Evolutionary conservation across 192 early-diverging fungal genomes (phyloP), one percentile per base, ranked within the genome.

Genomic region (Coemansia sp.): DNA sequence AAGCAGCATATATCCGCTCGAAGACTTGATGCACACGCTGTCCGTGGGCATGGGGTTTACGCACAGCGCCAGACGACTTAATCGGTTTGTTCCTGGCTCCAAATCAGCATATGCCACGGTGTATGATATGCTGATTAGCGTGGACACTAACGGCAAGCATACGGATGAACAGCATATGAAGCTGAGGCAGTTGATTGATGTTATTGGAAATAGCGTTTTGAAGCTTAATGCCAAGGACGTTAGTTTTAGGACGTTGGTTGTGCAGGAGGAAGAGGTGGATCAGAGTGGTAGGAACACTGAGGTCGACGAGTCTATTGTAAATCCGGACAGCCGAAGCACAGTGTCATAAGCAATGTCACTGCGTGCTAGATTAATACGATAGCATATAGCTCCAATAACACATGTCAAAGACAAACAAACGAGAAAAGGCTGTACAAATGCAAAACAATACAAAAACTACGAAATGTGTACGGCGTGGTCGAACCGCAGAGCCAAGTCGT

Each of bases 121-220:
- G 3, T 69, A 77, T 41, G 69, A 71, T 54, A 77, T 77, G 75
- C 69, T 77, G 19, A 49, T 68, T 14, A 71, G 63, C 45, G 65
- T 72, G 35, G 69, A 72, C 50, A 60, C 65, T 8, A 77, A 77
- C 27, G 69, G 65, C 19, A 71, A 72, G 54, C 75, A 77, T 37
- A 64, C 75, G 2, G 51, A 58, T 0, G 75, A 77, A 29, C 69
- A 77, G 58, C 75, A 68, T 35, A 49, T 59, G 21, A 68, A 72
- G 14, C 65, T 72, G 6, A 56, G 56, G 14, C 59, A 72, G 47
- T 53, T 72, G 12, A 72, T 64, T 3, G 62, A 66, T 21, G 64
- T 77, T 22, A 72, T 77, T n/a, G 75, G 69, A 3, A 53, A 43
- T 11, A 77, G 62, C 14, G 38, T 77, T 10, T 67, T 77, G 50